Percentiles rank a stretch among this genome's conserved stretches.
Conservation (phyloP, 139 green algal species). For the Zygnema cylindricum region DNA sequence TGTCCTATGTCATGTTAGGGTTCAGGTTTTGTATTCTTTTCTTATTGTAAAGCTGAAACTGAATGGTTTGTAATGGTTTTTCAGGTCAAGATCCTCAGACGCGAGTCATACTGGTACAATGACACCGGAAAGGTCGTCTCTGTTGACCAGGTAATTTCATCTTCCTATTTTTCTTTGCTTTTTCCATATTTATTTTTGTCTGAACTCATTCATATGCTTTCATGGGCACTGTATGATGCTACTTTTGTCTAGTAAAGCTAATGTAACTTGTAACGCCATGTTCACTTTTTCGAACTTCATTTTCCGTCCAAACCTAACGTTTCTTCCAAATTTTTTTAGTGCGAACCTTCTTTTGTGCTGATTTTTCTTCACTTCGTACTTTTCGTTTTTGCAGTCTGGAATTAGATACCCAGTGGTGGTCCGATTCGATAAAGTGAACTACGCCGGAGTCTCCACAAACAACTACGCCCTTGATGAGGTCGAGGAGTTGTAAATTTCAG, state of each 20-base stretch:
- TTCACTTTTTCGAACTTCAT: background rate
- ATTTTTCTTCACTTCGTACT: background rate
- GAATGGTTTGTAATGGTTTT: slow-evolving; percentile 19
- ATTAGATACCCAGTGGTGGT: slow-evolving; percentile 97
- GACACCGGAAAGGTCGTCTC: slow-evolving; percentile 97
- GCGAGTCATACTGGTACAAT: slow-evolving; percentile 99
- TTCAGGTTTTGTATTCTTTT: background rate
- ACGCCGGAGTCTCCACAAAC: slow-evolving; percentile 95
- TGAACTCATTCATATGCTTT: background rate
- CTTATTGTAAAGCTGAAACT: background rate
- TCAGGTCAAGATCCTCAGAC: slow-evolving; percentile 95
- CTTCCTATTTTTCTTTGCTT: slow-evolving; percentile 6
- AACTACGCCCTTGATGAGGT: slow-evolving; percentile 97
- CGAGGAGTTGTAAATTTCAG: slow-evolving; percentile 64
- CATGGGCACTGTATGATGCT: background rate
- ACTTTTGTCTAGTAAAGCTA: background rate
- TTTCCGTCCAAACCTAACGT: background rate
- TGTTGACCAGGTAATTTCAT: slow-evolving; percentile 83
- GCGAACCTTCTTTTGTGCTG: background rate
- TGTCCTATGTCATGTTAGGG: background rate
- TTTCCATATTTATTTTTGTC: background rate
- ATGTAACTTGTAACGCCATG: background rate
- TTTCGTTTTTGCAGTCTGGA: slow-evolving; percentile 76
- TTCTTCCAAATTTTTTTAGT: background rate
- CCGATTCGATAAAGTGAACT: slow-evolving; percentile 97